These are phyloP conservation scores for Fusarium torreyae DNA, from an alignment of 2,329 filamentous ascomycete species.

Conservation along the genomic window DNA sequence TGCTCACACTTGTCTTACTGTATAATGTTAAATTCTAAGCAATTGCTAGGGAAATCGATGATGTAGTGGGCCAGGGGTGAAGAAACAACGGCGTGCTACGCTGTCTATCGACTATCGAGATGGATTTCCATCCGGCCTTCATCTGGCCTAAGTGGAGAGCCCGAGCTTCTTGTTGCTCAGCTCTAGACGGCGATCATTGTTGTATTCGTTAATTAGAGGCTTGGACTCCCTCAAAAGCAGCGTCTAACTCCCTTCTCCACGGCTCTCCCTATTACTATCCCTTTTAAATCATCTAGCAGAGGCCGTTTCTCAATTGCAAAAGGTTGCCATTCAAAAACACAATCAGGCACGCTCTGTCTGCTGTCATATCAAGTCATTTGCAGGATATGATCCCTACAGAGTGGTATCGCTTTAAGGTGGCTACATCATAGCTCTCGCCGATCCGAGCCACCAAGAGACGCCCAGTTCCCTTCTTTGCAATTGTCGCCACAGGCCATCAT, in stretches of 20 bases:
- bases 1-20: constrained; percentile 8
- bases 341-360: constrained; percentile 11
- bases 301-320: constrained; percentile 18
- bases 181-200: constrained; percentile 38
- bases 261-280: background rate
- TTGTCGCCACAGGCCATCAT: constrained; percentile 41
- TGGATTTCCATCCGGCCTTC: constrained; percentile 30
- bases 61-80: constrained; percentile 48
- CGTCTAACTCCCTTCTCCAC: constrained; percentile 5
- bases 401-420: constrained; percentile 44
- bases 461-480: constrained; percentile 19
- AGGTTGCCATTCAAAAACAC: constrained; percentile 18
- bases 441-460: constrained; percentile 43
- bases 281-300: background rate
- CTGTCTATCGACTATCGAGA: constrained; percentile 31
- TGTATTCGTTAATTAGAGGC: constrained; percentile 38
- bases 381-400: constrained; percentile 47
- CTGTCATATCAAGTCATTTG: constrained; percentile 28
- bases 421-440: constrained; percentile 49
- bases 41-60: constrained; percentile 39
- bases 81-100: constrained; percentile 42
- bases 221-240: constrained; percentile 17
- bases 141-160: constrained; percentile 36
- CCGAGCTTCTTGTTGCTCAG: constrained; percentile 34
- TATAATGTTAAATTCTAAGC: constrained; percentile 10